phyloP scores from a whole-genome alignment of 208 protist species.

The Leishmania turanica region DNA sequence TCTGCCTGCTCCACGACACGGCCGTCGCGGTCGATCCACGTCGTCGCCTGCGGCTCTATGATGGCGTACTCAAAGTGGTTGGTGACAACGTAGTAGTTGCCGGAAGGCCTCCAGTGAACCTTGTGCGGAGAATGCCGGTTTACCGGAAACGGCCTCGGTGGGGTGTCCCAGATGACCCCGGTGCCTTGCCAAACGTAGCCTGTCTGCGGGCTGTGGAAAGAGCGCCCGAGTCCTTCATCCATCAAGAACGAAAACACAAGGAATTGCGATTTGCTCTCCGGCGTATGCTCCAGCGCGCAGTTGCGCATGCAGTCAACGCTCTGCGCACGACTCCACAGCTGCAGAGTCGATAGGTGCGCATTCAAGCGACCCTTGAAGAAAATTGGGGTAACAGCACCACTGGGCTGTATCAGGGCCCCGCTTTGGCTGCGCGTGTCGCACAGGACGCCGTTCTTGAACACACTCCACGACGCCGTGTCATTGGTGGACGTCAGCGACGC shows the following conservation, averaged over 20 bases:
- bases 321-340: conserved; percentile 56
- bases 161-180: conserved; percentile 42
- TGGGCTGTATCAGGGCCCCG: conserved; percentile 47
- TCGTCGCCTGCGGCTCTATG: conserved; percentile 68
- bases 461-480: conserved; percentile 68
- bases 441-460: conserved; percentile 69
- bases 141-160: conserved; percentile 37
- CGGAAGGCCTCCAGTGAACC: conserved; percentile 44
- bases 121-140: conserved; percentile 19
- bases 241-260: conserved; percentile 67
- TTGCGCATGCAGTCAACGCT: conserved; percentile 52
- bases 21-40: conserved; percentile 74
- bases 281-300: conserved; percentile 29
- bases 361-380: conserved; percentile 30
- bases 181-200: conserved; percentile 55
- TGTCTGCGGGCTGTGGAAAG: conserved; percentile 45
- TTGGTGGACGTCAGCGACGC: conserved; percentile 61
- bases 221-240: conserved; percentile 72
- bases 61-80: conserved; percentile 78
- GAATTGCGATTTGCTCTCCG: conserved; percentile 35
- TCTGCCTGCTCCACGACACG: conserved; percentile 72
- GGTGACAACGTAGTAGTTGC: conserved; percentile 65
- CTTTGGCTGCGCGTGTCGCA: conserved; percentile 49
- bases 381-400: conserved; percentile 9
- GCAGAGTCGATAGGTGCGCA: conserved; percentile 43